Evolutionary conservation across 2,329 filamentous ascomycete species (phyloP).

Genomic region (Exophiala calicioides): DNA sequence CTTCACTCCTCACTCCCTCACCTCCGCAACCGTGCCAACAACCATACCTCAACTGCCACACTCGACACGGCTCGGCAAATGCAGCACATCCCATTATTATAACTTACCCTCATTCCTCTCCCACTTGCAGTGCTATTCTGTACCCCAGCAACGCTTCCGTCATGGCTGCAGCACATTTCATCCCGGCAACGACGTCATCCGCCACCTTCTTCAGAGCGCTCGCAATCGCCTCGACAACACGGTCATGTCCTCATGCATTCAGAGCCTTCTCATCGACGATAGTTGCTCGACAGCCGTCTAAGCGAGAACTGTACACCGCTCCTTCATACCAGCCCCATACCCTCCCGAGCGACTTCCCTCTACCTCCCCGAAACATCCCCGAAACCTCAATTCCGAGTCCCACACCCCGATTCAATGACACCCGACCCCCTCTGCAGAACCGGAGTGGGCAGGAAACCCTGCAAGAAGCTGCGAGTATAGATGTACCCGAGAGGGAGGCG

Average conservation of each 20-base stretch:
- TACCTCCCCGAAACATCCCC: constrained; percentile 58
- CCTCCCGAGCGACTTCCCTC: constrained; percentile 57
- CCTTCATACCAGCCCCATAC: constrained; percentile 64
- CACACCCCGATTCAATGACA: constrained; percentile 50
- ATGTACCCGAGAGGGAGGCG: constrained; percentile 63
- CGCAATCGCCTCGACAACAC: constrained; percentile 39
- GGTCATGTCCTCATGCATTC: constrained; percentile 43
- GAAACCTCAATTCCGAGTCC: constrained; percentile 63
- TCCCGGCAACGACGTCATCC: constrained; percentile 51
- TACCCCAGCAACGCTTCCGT: constrained; percentile 9
- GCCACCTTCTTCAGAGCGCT: constrained; percentile 42
- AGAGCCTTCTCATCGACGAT: constrained; percentile 52
- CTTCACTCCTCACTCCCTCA: neutral
- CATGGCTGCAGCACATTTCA: constrained; percentile 44
- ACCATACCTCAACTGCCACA: no score
- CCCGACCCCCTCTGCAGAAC: constrained; percentile 46
- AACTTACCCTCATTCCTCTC: neutral
- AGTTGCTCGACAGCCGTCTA: constrained; percentile 50
- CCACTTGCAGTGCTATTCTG: neutral
- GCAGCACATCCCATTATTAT: neutral
- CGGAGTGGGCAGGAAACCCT: constrained; percentile 22
- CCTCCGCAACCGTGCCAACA: no score
- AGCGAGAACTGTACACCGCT: constrained; percentile 57
- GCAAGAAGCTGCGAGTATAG: constrained; percentile 43
- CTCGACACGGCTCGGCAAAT: no score